Conservation (phyloP, 2,329 filamentous ascomycete species). For the Colletotrichum sp. region DNA sequence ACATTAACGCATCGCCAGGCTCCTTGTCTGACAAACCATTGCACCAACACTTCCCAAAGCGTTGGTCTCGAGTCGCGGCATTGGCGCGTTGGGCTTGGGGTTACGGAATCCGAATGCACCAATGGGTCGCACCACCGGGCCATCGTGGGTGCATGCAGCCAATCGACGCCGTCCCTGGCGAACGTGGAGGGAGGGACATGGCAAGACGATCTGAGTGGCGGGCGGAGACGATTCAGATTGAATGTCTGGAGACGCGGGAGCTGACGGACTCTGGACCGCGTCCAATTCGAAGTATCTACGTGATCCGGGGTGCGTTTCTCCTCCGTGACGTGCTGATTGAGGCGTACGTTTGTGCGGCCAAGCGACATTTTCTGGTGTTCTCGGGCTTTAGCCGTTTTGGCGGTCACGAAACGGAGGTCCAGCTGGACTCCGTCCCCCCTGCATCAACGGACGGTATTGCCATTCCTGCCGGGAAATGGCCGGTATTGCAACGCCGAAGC, state of each 20-base stretch:
- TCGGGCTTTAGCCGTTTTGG: neutral
- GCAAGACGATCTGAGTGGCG: neutral
- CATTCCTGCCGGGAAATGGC: neutral
- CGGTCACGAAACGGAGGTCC: neutral
- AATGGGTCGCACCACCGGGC: slow-evolving; percentile 8
- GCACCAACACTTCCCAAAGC: neutral
- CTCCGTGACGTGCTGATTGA: neutral
- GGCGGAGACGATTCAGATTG: neutral
- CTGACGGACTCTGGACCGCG: neutral
- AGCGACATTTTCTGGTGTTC: neutral
- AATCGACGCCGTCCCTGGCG: slow-evolving; percentile 3
- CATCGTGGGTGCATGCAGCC: slow-evolving; percentile 13
- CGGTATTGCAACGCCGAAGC: neutral
- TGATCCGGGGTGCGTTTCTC: neutral
- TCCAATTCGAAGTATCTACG: neutral
- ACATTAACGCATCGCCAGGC: neutral
- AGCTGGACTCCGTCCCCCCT: neutral
- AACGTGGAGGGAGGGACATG: slow-evolving; percentile 3
- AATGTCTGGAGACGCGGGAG: neutral
- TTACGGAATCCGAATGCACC: neutral
- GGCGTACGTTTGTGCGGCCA: neutral
- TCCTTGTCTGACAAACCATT: neutral
- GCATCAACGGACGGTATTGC: neutral
- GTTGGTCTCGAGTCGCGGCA: neutral
- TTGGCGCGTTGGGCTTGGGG: neutral